Conservation (phyloP, 345 rosid species). For the Gossypium sturtianum region DNA sequence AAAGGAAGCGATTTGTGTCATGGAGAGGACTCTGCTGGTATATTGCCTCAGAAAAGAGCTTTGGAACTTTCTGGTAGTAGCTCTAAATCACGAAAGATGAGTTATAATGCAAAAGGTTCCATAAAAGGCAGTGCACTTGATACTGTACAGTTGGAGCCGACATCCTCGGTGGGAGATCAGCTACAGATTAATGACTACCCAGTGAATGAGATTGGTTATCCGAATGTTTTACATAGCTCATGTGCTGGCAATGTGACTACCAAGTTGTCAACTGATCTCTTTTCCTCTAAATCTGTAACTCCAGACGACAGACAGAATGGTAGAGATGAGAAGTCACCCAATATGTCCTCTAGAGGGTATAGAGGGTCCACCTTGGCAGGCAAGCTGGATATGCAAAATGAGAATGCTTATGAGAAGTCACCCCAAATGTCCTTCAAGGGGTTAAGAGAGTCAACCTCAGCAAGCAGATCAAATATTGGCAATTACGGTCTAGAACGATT, state of each 20-base stretch:
- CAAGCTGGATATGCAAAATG: conserved; percentile 6
- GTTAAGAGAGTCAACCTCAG: conserved; percentile 17
- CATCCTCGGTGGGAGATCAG: neutral
- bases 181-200: conserved; percentile 10
- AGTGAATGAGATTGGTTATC: conserved; percentile 12
- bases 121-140: conserved; percentile 23
- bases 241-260: conserved; percentile 17
- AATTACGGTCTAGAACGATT: conserved; percentile 5
- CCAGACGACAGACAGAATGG: conserved; percentile 6
- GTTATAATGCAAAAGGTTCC: conserved; percentile 24
- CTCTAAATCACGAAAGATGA: conserved; percentile 28
- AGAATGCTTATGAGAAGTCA: conserved; percentile 12
- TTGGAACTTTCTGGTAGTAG: conserved; percentile 24
- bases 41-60: conserved; percentile 33
- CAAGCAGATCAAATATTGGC: conserved; percentile 8
- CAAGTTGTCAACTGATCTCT: conserved; percentile 20
- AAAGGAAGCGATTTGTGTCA: conserved; percentile 21
- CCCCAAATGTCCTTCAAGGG: conserved; percentile 16
- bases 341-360: conserved; percentile 13
- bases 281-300: conserved; percentile 12
- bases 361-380: conserved; percentile 10
- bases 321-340: conserved; percentile 10
- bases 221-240: conserved; percentile 21
- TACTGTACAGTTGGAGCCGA: conserved; percentile 22
- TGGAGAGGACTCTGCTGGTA: conserved; percentile 25